phyloP scores from a whole-genome alignment of 2,329 filamentous ascomycete genomes.

The Pseudocercospora cruenta region DNA sequence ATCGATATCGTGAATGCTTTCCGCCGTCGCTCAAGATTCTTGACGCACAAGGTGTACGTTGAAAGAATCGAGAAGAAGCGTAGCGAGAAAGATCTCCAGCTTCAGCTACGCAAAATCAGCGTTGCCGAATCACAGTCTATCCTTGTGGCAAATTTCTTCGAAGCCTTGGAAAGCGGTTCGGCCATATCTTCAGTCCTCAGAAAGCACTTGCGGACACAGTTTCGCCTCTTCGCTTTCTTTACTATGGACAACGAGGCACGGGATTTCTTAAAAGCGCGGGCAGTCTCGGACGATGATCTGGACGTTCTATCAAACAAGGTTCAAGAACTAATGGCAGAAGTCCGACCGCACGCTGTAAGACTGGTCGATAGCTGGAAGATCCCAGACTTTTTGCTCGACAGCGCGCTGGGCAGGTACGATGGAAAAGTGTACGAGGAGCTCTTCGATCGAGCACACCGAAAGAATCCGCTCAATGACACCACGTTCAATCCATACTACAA shows the following conservation, averaged over 20 bases:
- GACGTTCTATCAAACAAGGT: slow-evolving; percentile 47
- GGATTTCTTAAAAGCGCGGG: slow-evolving; percentile 50
- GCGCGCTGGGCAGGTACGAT: slow-evolving; percentile 55
- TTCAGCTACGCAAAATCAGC: slow-evolving; percentile 47
- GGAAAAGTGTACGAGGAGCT: slow-evolving; percentile 59
- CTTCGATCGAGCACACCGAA: slow-evolving; percentile 54
- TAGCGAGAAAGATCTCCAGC: slow-evolving; percentile 52
- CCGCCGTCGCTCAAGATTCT: slow-evolving; percentile 49
- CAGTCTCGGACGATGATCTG: slow-evolving; percentile 48
- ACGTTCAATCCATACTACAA: slow-evolving; percentile 57
- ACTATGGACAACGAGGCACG: slow-evolving; percentile 51
- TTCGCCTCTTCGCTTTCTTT: slow-evolving; percentile 53
- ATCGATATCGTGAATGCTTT: slow-evolving; percentile 49
- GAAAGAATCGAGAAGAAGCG: slow-evolving; percentile 51
- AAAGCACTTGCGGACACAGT: slow-evolving; percentile 47
- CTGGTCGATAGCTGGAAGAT: slow-evolving; percentile 58
- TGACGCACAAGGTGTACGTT: slow-evolving; percentile 49
- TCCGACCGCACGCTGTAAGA: slow-evolving; percentile 56
- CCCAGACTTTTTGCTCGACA: slow-evolving; percentile 57
- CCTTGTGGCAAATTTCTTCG: slow-evolving; percentile 52
- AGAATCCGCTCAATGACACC: slow-evolving; percentile 55
- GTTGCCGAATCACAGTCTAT: slow-evolving; percentile 55
- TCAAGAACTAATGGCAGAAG: slow-evolving; percentile 51
- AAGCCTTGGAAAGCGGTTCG: slow-evolving; percentile 38
- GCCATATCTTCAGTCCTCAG: slow-evolving; percentile 36